Evolutionary conservation across 148 eudicot species (phyloP).

Genomic region (Bassia scoparia): DNA sequence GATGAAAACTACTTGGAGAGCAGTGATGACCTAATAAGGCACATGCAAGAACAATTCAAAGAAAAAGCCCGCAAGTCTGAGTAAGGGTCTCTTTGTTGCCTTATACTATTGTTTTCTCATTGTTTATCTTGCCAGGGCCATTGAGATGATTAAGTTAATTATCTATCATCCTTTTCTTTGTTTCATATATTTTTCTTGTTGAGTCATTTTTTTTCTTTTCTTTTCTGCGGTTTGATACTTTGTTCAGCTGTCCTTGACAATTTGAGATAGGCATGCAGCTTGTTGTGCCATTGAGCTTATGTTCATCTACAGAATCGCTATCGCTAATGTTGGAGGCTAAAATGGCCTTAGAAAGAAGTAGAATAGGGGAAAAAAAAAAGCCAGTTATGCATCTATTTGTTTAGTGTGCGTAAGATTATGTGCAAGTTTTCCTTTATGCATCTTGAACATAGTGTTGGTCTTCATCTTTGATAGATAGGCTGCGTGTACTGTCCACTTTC

Average conservation of each 20-base stretch:
- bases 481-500: background rate
- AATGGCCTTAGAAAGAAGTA: background rate
- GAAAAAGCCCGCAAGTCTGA: conserved; percentile 98
- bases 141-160: background rate
- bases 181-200: background rate
- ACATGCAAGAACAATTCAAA: conserved; percentile 98
- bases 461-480: background rate
- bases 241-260: background rate
- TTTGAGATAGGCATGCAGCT: background rate
- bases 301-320: background rate
- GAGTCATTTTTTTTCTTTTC: background rate
- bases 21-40: conserved; percentile 86
- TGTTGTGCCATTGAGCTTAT: conserved; percentile 6
- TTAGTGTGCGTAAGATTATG: background rate
- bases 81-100: conserved; percentile 48
- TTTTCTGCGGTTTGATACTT: background rate
- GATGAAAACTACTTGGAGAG: conserved; percentile 75
- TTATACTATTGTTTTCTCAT: background rate
- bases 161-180: background rate
- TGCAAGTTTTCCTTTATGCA: background rate
- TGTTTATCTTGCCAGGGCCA: background rate
- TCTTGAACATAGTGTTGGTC: background rate
- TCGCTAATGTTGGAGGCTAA: background rate
- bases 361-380: too few species aligned
- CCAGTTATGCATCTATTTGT: too few species aligned